Base-by-base conservation (phyloP, 2,329 filamentous ascomycete species). In the Rhinocladiella similis region DNA sequence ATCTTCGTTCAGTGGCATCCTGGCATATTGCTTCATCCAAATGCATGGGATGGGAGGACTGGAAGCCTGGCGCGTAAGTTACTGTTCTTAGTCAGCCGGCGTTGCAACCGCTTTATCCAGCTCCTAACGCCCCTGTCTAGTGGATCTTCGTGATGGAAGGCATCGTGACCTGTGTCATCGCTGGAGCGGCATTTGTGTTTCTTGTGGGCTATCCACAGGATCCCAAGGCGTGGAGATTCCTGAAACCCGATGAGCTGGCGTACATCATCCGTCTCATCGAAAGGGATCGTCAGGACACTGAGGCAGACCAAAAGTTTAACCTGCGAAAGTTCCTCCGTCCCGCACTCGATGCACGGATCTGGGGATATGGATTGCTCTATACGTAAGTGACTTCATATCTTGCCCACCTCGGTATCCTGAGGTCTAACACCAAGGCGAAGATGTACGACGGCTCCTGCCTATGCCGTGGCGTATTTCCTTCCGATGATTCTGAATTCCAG, bases 401-500 rank as follows among this genome's bases (percentile, higher is more conserved):
- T 27, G 25, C 4, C 7, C 25, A n/a, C n/a, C n/a, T n/a, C n/a
- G n/a, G n/a, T n/a, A n/a, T n/a, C n/a, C n/a, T n/a, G n/a, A n/a
- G n/a, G n/a, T n/a, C n/a, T n/a, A n/a, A n/a, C n/a, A n/a, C n/a
- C n/a, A n/a, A n/a, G n/a, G n/a, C n/a, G n/a, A n/a, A 42, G 39
- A 42, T 19, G 83, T 70, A 82, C 83, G 1, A 91, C 89, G 0
- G 89, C 88, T 10, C 82, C 89, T 49, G 81, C 81, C 14, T 93
- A 94, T 68, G 84, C 89, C 0, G 80, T 94, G 7, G 87, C 88
- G 6, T 33, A 33, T 2, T 92, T 92, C 68, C 73, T 92, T 3
- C 89, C 90, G 5, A 83, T 92, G 66, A 89, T 94, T 64, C 82
- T 95, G 29, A 33, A 33, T 12, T 3, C 67, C 68, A 9, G 63